Evolutionary conservation across 352 stramenopile genomes (phyloP), one percentile per base, ranked within the genome.

Genomic region (Phytophthora sansomeana): DNA sequence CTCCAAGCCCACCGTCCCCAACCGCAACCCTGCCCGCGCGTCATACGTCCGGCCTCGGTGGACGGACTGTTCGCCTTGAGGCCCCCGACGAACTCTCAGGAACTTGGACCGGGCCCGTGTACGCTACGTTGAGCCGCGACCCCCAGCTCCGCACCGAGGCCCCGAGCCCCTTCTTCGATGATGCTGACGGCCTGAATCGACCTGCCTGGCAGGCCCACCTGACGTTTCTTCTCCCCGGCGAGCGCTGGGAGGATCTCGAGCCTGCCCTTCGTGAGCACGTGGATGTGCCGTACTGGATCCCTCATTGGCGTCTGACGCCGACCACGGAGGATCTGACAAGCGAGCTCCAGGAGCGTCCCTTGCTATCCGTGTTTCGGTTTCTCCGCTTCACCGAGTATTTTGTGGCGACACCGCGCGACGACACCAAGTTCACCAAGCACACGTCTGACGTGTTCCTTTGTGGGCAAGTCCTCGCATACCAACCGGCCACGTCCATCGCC

Each of bases 341-440:
- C 5, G 38, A 59, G 29, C 47, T 66, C 47, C 36, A 14, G 29
- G 48, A 66, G 47, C 38, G 39, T 11, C 47, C 28, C 35, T 5
- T 66, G 8, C 48, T 52, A 29, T 48, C 58, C 0, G 47, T 66
- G 0, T 66, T 66, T 10, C 48, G 47, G 1, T 58, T 65, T 30
- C 11, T 58, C 5, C 38, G 47, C 1, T 58, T 65, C 47, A 58
- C 58, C 4, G 3, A 46, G 13, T 65, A 30, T 29, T 58, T 58
- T 3, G 47, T 52, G 6, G 35, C 47, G 7, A n/a, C 55, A 1
- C n/a, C n/a, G n/a, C n/a, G n/a, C n/a, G n/a, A n/a, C n/a, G n/a
- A n/a, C n/a, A n/a, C n/a, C n/a, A n/a, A n/a, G n/a, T n/a, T n/a
- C n/a, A n/a, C n/a, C n/a, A n/a, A n/a, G n/a, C n/a, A n/a, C n/a